Conservation (phyloP, 2,329 filamentous ascomycete species). For the Talaromyces sp. region DNA sequence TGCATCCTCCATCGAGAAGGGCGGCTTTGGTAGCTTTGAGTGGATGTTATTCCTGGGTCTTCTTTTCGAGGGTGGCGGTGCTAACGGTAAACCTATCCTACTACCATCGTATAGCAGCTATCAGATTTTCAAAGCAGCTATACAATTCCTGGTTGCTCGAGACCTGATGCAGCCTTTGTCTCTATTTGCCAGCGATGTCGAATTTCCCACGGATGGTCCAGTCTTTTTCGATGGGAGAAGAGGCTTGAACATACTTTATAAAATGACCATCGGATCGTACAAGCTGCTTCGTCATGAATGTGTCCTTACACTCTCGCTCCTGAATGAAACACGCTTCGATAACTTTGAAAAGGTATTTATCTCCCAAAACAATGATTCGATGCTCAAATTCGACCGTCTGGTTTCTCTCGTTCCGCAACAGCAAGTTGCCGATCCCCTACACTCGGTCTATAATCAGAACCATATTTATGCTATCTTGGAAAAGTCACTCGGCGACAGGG, state of each 20-base stretch:
- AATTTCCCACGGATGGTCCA: slow-evolving; percentile 52
- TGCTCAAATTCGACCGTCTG: slow-evolving; percentile 55
- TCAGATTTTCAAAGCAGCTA: slow-evolving; percentile 86
- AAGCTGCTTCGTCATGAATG: slow-evolving; percentile 69
- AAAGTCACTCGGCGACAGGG: slow-evolving; percentile 71
- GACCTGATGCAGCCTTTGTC: slow-evolving; percentile 68
- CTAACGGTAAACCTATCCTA: slow-evolving; percentile 66
- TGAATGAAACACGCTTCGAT: slow-evolving; percentile 69
- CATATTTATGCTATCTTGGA: slow-evolving; percentile 61
- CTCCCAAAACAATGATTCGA: slow-evolving; percentile 49
- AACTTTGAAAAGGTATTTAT: slow-evolving; percentile 87
- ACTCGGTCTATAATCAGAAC: slow-evolving; percentile 29
- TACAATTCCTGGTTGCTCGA: slow-evolving; percentile 78
- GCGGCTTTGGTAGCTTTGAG: slow-evolving; percentile 91
- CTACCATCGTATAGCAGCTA: slow-evolving; percentile 81
- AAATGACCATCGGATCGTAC: slow-evolving; percentile 86
- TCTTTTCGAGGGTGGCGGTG: slow-evolving; percentile 71
- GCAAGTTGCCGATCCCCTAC: slow-evolving; percentile 27
- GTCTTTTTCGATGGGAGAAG: slow-evolving; percentile 73
- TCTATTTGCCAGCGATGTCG: slow-evolving; percentile 28
- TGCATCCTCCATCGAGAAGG: slow-evolving; percentile 61
- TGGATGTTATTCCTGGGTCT: slow-evolving; percentile 79
- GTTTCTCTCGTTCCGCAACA: slow-evolving; percentile 34
- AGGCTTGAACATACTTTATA: slow-evolving; percentile 78
- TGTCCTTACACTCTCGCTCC: slow-evolving; percentile 65